Evolutionary conservation across 1,139 yeast genomes (phyloP).

Genomic region (Debaryomycetaceae sp.): DNA sequence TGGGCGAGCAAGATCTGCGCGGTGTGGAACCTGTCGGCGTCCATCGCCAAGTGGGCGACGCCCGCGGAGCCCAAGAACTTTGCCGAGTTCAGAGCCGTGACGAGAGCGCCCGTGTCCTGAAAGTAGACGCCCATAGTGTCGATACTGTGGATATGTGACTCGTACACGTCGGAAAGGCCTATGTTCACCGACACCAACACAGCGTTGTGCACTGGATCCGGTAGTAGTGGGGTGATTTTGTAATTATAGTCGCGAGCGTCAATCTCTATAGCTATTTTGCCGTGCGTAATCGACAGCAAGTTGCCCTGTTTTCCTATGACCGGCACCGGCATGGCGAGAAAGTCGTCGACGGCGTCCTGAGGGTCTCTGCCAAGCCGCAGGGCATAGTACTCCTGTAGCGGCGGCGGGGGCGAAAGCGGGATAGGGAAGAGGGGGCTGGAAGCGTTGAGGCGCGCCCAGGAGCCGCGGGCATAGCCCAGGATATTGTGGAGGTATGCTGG

Average conservation of each 20-base stretch:
- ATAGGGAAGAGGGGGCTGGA: conserved; percentile 5
- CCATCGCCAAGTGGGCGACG: conserved; percentile 46
- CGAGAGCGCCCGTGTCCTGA: conserved; percentile 55
- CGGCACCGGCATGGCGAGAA: conserved; percentile 9
- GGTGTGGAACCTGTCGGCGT: conserved; percentile 29
- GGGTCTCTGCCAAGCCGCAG: conserved; percentile 16
- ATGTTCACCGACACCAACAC: conserved; percentile 17
- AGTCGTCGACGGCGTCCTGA: conserved; percentile 18
- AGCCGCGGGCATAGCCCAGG: conserved; percentile 39
- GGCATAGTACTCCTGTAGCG: conserved; percentile 23
- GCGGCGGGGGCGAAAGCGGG: conserved; percentile 28
- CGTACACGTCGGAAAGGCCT: conserved; percentile 26
- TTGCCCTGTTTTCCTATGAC: conserved; percentile 17
- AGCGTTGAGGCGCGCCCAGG: conserved; percentile 13
- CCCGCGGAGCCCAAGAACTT: conserved; percentile 62
- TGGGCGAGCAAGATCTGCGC: conserved; percentile 27
- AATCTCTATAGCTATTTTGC: conserved; percentile 16
- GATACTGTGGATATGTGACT: conserved; percentile 33
- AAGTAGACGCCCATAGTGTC: conserved; percentile 60
- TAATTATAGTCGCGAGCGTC: conserved; percentile 15
- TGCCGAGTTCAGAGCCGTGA: conserved; percentile 56
- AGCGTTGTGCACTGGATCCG: conserved; percentile 16
- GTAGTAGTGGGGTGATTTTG: conserved; percentile 1
- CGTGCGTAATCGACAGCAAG: conserved; percentile 12
- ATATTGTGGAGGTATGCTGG: conserved; percentile 38